Conservation (phyloP, 805 yeast species). For the Wickerhamomyces chaumierensis region DNA sequence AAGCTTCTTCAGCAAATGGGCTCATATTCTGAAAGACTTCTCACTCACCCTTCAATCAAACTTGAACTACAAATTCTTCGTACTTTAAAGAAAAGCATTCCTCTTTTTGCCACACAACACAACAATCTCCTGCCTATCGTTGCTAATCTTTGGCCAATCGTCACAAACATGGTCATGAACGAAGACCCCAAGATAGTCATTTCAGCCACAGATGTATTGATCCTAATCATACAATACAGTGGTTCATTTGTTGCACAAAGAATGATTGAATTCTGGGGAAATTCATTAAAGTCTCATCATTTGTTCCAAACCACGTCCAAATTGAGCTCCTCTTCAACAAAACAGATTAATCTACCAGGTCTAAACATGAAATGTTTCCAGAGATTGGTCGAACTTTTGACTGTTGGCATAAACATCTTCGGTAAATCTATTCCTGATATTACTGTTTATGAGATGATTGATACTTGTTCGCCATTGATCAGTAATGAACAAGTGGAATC, state of each 20-base stretch:
- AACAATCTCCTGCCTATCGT: conserved; percentile 35
- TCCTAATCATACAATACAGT: conserved; percentile 22
- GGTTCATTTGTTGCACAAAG: conserved; percentile 37
- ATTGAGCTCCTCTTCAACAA: conserved; percentile 1
- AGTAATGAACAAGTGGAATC: conserved; percentile 3
- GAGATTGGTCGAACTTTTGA: conserved; percentile 12
- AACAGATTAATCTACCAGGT: conserved; percentile 15
- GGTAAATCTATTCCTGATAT: conserved; percentile 16
- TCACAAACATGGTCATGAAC: conserved; percentile 13
- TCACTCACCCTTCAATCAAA: conserved; percentile 54
- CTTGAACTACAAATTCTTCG: conserved; percentile 47
- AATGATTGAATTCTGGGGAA: conserved; percentile 36
- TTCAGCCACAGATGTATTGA: conserved; percentile 19
- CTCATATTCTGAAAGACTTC: conserved; percentile 55
- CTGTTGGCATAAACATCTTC: conserved; percentile 8
- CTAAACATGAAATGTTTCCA: conserved; percentile 12
- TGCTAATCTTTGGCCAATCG: conserved; percentile 43
- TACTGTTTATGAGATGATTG: conserved; percentile 11
- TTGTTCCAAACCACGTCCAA: conserved; percentile 7
- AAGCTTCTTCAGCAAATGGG: conserved; percentile 46
- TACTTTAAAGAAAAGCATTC: conserved; percentile 32
- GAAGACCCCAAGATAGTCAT: conserved; percentile 20
- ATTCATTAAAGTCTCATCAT: conserved; percentile 5
- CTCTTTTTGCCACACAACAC: conserved; percentile 40
- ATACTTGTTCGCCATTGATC: conserved; percentile 11